A percentile compares a stretch with the other conserved stretches of the same genome.
These are phyloP conservation scores for Tolypocladium amazonense DNA, from an alignment of 2,329 filamentous ascomycete genomes.

Conservation along the genomic window DNA sequence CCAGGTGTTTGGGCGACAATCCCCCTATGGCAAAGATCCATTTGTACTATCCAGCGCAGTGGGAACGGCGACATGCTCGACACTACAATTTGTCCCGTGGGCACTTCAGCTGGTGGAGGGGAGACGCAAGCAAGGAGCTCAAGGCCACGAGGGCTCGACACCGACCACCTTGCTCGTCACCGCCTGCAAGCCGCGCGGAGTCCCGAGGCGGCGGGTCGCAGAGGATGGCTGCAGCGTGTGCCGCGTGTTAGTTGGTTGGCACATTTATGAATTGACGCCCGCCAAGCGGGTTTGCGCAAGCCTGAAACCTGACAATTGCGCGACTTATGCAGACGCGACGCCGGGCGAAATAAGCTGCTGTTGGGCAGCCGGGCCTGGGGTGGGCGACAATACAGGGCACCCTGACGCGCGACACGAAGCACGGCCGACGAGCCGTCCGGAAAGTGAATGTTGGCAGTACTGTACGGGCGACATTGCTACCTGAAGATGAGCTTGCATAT, in stretches of 20 bases:
- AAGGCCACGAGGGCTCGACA: neutral
- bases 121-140: neutral
- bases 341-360: neutral
- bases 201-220: neutral
- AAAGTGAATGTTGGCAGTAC: too few relatives aligned
- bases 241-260: neutral
- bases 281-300: neutral
- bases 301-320: neutral
- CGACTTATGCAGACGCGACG: neutral
- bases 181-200: neutral
- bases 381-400: too few relatives aligned
- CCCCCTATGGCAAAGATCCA: neutral
- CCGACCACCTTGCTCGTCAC: neutral
- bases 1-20: neutral
- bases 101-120: neutral
- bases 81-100: too few relatives aligned
- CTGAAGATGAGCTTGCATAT: too few relatives aligned
- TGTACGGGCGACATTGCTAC: too few relatives aligned
- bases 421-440: too few relatives aligned
- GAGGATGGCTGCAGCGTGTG: neutral
- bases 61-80: neutral
- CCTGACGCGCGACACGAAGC: too few relatives aligned
- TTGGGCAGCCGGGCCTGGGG: too few relatives aligned
- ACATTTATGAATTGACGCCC: neutral
- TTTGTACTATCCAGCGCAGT: neutral